Evolutionary conservation across 106 monocot genomes (phyloP), one percentile per base, ranked within the genome.

Genomic region (Phalaenopsis equestris): DNA sequence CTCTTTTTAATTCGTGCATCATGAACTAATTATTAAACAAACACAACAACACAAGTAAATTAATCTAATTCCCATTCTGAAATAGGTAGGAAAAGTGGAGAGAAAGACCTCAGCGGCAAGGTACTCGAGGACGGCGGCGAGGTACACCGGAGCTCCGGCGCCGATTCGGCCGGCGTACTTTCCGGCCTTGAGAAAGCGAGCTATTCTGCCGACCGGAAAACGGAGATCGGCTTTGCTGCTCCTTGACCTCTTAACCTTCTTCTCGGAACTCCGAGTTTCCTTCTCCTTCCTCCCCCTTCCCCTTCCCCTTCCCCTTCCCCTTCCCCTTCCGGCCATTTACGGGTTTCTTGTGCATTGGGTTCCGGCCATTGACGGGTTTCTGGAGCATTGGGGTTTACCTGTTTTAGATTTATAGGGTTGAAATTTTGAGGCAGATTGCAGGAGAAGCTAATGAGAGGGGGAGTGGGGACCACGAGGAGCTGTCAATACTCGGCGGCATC

Each of bases 131-230:
- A 89, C 86, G n/a, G 85, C 88, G 49, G 86, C 86, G 42, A 89
- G 86, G 75, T 89, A 89, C 55, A 89, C 86, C 15, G 86, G 86
- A 47, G 86, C 89, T 84, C 84, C 38, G 75, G 81, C 85, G 24
- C 83, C 81, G 46, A 88, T 82, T 38, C 85, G 80, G 76, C 81
- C 80, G 38, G 89, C 89, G 80, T 89, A 86, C 77, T 86, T 89
- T 18, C 89, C 84, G 75, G 82, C 78, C 85, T 87, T 90, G 64
- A 90, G 83, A 76, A 86, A 89, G 9, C 85, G 80, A 1, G 88
- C 86, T 55, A 86, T 89, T 21, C 88, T 41, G 18, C 88, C 88
- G n/a, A 88, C 85, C 23, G 88, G 88, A 75, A 88, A 88, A 77
- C 85, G 85, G 55, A 89, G 86, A 6, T 86, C 88, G 6, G 86